Base-by-base conservation (phyloP, 257 asterid species). In the Anisodus tanguticus region DNA sequence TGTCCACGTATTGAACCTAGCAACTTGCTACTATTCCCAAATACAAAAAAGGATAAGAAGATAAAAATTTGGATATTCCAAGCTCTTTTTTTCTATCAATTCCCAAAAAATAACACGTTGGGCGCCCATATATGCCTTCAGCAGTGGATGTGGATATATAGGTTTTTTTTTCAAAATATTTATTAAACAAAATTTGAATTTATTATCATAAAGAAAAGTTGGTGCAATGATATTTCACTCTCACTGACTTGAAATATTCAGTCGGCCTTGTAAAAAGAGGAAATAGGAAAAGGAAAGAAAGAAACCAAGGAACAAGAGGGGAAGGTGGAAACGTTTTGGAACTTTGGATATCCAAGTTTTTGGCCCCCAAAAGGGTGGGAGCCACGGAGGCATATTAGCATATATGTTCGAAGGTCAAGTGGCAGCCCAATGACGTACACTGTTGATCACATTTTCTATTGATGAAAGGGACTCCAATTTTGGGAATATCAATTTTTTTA, bases 361-460 rank as follows among this genome's bases (percentile, higher is more conserved):
- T 64, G 71, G 86, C 54, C 39, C 84, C 87, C 72, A 67, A 8
- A 8, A 58, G 55, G 53, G 79, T 59, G 86, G 87, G 86, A 81
- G 67, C 87, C 88, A 76, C 22, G 22, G 9, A 71, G 63, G 26
- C 26, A 22, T 22, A 22, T 22, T 22, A 22, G 86, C 62, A 66
- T 45, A 69, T 81, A 86, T 82, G 87, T 87, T 86, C 85, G 51
- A 63, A 72, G 80, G 1, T 74, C 81, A 6, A 51, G 63, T 76
- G 63, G 81, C 62, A 76, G 3, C 13, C 58, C 17, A 17, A 43
- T 70, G 57, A 22, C 26, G 26, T 22, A 63, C 9, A 2, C 26
- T 2, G 71, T 85, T 88, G 86, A 82, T 58, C 45, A 86, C 84
- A 49, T 16, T 19, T 15, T 53, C 22, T 68, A 81, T 63, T 26